phyloP scores from a whole-genome alignment of 225 moss, liverwort and hornwort species.

The Physcomitrellopsis africana region DNA sequence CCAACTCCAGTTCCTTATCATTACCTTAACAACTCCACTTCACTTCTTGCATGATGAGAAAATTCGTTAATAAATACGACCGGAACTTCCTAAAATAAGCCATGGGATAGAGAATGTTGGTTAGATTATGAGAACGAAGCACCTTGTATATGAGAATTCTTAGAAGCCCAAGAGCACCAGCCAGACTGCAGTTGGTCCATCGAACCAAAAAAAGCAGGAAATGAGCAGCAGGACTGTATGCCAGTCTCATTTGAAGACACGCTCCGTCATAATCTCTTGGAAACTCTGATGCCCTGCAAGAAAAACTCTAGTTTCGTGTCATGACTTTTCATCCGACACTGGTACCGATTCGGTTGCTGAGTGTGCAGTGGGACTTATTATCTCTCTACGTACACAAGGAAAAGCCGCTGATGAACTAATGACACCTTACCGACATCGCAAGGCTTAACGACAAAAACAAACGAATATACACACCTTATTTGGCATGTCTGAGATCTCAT shows the following conservation, averaged over 20 bases:
- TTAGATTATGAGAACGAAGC: background rate
- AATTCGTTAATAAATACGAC: background rate
- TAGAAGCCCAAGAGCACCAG: constrained; percentile 68
- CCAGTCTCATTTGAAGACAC: constrained; percentile 75
- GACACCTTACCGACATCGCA: no score
- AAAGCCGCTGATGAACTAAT: background rate
- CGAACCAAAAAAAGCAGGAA: constrained; percentile 70
- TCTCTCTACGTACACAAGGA: background rate
- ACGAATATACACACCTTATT: no score
- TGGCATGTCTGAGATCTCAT: no score
- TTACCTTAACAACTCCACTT: background rate
- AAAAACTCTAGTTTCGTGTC: background rate
- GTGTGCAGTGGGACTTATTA: background rate
- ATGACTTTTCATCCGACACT: background rate
- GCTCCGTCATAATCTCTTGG: constrained; percentile 75
- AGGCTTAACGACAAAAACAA: no score
- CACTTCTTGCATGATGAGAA: background rate
- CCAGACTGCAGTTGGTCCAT: constrained; percentile 79
- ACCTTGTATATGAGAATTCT: constrained; percentile 80
- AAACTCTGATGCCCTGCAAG: constrained; percentile 71
- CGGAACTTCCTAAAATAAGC: background rate
- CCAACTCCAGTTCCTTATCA: background rate
- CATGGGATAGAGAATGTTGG: background rate
- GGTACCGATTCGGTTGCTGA: no score
- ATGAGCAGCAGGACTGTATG: constrained; percentile 75